A percentile compares a stretch with the other conserved stretches of the same genome.
These are phyloP conservation scores for Thymus quinquecostatus DNA, from an alignment of 257 asterid species.

Conservation along the genomic window DNA sequence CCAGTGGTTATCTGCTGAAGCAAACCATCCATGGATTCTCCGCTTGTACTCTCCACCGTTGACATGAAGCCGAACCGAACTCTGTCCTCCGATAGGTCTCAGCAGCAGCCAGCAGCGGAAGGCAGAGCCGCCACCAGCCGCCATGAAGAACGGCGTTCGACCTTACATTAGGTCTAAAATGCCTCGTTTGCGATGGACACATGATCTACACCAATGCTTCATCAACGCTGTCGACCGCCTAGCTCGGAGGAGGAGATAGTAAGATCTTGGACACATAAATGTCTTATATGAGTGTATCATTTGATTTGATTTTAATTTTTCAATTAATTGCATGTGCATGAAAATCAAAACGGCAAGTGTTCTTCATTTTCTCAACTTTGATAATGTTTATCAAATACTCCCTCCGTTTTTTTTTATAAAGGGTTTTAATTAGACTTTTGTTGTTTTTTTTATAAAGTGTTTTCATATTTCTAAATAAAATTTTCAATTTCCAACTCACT, in stretches of 20 bases:
- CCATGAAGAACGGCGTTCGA: slow-evolving; percentile 38
- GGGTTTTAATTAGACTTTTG: no score
- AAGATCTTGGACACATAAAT: not conserved
- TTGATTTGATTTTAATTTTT: no score
- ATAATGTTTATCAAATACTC: not conserved
- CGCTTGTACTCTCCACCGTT: slow-evolving; percentile 35
- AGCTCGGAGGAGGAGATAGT: slow-evolving; percentile 85
- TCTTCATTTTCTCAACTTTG: not conserved
- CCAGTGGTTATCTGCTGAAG: not conserved
- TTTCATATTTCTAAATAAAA: no score
- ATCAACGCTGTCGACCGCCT: slow-evolving; percentile 68
- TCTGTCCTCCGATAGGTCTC: not conserved
- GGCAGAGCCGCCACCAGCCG: not conserved
- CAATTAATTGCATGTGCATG: slow-evolving; percentile 41
- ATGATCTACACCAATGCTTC: slow-evolving; percentile 67
- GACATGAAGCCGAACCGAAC: slow-evolving; percentile 7
- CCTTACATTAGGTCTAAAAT: slow-evolving; percentile 63
- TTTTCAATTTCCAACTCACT: no score
- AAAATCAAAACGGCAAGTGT: slow-evolving; percentile 8
- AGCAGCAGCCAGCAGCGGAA: not conserved
- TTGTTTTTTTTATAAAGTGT: no score
- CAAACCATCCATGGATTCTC: slow-evolving; percentile 39
- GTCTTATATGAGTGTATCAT: not conserved
- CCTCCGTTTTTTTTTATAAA: no score
- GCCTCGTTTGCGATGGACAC: slow-evolving; percentile 74